Base-by-base conservation (phyloP, 2,329 filamentous ascomycete genomes). In the Penicillium sp. region DNA sequence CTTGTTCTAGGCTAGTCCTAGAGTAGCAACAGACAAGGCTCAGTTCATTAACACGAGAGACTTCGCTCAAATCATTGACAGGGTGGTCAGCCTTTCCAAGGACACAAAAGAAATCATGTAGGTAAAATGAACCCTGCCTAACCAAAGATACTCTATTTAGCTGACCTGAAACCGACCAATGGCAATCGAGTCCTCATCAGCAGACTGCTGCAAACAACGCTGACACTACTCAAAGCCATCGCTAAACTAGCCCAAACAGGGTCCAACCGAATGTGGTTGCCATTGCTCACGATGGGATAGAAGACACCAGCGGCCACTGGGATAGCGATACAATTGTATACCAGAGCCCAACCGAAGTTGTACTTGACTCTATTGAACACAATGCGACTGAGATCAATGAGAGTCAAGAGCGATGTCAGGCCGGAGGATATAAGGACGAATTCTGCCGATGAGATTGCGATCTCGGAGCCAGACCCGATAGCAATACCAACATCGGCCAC, bases 191-290 rank as follows among this genome's bases (percentile, higher is more conserved):
- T 69, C 54, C 63, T 64, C 65, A 67, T 48, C 47, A 69, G 47
- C 44, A 94, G 76, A 77, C 89, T 91, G 73, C 90, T 93, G 72
- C 86, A 78, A 58, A 95, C 89, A 38, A 95, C 91, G 71, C 90
- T 92, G 68, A 95, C 87, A 73, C 88, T 91, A 76, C 91, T 93
- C 74, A 91, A 76, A 41, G 92, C 91, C 91, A 95, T 95, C 3
- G 91, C 91, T 72, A 94, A 77, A 69, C 86, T 88, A 2, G 91
- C 92, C 91, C 91, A 95, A n/a, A 74, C 73, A 19, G 74, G 74
- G 45, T 74, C 69, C n/a, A 75, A 26, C 21, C 59, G 59, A 31
- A 61, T 49, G 52, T 64, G 64, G 11, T 51, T 52, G n/a, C 58
- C 61, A 48, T 60, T 63, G 55, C 63, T 74, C 11, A 64, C 78